These are phyloP conservation scores for Mariannaea sp. DNA, from an alignment of 2,329 filamentous ascomycete genomes.

Conservation along the genomic window DNA sequence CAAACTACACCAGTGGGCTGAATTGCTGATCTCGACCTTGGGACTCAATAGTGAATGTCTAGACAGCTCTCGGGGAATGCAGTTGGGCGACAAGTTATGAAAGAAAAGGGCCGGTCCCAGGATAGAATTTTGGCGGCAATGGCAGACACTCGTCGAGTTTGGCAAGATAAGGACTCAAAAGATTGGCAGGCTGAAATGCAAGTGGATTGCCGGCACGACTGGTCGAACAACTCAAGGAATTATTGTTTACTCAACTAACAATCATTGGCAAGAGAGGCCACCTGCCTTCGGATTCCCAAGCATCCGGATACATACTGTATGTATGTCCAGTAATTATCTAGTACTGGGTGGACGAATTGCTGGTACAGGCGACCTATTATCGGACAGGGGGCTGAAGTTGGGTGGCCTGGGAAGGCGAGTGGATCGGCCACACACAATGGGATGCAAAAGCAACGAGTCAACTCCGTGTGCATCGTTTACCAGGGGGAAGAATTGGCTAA, in stretches of 20 bases:
- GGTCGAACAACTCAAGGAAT: not conserved
- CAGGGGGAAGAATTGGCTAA: constrained; percentile 1
- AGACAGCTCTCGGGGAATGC: not conserved
- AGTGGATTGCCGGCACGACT: not conserved
- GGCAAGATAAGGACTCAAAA: not conserved
- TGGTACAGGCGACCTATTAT: not conserved
- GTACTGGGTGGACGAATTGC: not conserved
- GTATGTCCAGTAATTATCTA: too few relatives aligned
- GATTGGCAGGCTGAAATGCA: not conserved
- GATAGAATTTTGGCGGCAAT: too few relatives aligned
- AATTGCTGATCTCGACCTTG: not conserved
- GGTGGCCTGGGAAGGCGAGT: not conserved
- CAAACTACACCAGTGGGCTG: not conserved
- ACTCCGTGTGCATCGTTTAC: too few relatives aligned
- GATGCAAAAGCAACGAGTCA: too few relatives aligned
- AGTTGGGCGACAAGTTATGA: too few relatives aligned
- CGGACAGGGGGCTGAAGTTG: not conserved
- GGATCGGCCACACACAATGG: too few relatives aligned
- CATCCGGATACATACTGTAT: too few relatives aligned
- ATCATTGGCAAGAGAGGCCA: not conserved
- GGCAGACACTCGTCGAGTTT: too few relatives aligned
- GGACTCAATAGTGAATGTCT: not conserved
- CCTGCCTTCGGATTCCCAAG: not conserved
- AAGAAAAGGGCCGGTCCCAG: too few relatives aligned
- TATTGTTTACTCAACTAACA: not conserved